These are phyloP conservation scores for Diaporthe capsici DNA, from an alignment of 2,329 filamentous ascomycete genomes.

Conservation along the genomic window DNA sequence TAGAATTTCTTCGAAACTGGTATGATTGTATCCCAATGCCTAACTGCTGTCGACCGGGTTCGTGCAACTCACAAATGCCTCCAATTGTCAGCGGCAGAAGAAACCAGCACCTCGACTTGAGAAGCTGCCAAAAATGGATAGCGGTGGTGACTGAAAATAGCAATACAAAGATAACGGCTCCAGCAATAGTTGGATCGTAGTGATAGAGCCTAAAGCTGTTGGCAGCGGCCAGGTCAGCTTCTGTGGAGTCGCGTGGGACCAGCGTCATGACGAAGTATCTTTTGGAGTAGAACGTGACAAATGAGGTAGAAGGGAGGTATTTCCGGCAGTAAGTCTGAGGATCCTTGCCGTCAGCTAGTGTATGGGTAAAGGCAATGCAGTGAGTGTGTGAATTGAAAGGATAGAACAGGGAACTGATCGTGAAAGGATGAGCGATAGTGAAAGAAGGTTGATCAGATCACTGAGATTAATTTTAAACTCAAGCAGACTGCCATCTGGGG, in stretches of 20 bases:
- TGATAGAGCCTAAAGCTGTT: slow-evolving; percentile 52
- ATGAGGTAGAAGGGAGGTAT: background rate
- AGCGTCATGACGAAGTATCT: background rate
- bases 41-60: no score
- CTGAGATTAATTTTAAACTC: background rate
- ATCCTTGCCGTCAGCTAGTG: background rate
- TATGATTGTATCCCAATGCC: no score
- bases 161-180: slow-evolving; percentile 57
- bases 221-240: background rate
- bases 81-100: slow-evolving; percentile 66
- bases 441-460: background rate
- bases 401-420: no score
- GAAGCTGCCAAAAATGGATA: slow-evolving; percentile 55
- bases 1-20: background rate
- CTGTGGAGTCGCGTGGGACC: background rate
- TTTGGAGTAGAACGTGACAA: no score
- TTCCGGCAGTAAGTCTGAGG: background rate
- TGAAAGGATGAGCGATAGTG: background rate
- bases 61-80: slow-evolving; percentile 58
- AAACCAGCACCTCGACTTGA: slow-evolving; percentile 61
- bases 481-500: background rate
- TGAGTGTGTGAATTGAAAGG: background rate
- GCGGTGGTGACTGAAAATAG: slow-evolving; percentile 56
- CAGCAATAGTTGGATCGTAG: slow-evolving; percentile 58
- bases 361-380: background rate